Percentiles rank a stretch among this genome's conserved stretches.
These are phyloP conservation scores for Geum urbanum DNA, from an alignment of 306 rosid species.

Conservation along the genomic window DNA sequence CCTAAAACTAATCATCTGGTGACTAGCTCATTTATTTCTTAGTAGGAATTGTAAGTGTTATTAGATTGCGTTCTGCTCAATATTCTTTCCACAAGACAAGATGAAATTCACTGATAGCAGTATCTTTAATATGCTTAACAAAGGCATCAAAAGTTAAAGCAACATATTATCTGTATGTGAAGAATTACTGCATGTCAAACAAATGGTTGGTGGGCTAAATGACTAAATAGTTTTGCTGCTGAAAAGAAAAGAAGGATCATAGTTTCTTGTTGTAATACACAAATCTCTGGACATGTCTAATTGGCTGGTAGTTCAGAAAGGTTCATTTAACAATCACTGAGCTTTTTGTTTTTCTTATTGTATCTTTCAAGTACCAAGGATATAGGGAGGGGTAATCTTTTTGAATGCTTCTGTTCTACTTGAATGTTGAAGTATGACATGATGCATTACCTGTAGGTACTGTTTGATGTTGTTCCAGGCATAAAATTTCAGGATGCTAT, in stretches of 20 bases:
- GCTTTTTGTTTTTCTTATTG: neutral
- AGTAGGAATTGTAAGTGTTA: neutral
- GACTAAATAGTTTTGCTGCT: neutral
- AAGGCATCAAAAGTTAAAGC: neutral
- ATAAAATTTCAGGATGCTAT: constrained; percentile 86
- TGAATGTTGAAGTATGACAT: constrained; percentile 24
- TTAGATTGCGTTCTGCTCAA: neutral
- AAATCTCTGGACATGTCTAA: neutral
- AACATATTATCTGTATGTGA: neutral
- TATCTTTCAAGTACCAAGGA: neutral
- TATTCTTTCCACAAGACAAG: neutral
- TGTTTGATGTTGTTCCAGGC: constrained; percentile 97
- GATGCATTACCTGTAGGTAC: constrained; percentile 61
- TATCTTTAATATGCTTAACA: neutral
- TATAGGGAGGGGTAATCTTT: constrained; percentile 2
- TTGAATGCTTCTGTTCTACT: neutral
- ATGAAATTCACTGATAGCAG: neutral
- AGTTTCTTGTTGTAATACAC: neutral
- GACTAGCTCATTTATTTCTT: neutral
- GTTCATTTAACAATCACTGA: neutral
- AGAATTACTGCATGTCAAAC: constrained; percentile 3
- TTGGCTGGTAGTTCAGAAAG: neutral
- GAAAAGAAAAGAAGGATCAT: neutral
- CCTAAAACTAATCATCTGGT: constrained; percentile 11
- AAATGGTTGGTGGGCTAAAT: neutral